phyloP scores from a whole-genome alignment of 1,284 basidiomycete species.

The Naganishia albida region DNA sequence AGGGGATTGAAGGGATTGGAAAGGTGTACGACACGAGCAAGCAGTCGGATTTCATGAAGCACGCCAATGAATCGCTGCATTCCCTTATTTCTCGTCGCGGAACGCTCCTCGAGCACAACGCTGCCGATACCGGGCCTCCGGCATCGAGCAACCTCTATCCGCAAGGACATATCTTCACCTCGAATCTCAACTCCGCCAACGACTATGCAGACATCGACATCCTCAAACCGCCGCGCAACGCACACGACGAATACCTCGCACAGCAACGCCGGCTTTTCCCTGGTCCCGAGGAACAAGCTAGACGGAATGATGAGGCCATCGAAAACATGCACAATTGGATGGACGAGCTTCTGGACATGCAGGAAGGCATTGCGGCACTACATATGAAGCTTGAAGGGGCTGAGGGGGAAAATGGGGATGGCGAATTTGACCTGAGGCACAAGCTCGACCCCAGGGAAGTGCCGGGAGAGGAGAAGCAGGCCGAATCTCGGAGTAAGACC shows the following conservation, averaged over 20 bases:
- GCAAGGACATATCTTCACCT: slow-evolving; percentile 10
- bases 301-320: neutral
- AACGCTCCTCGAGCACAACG: slow-evolving; percentile 11
- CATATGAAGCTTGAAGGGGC: slow-evolving; percentile 21
- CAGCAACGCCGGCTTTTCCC: neutral
- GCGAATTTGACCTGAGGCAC: slow-evolving; percentile 1
- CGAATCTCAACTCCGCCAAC: neutral
- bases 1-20: slow-evolving; percentile 1
- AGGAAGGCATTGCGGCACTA: slow-evolving; percentile 17
- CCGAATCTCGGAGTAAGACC: neutral
- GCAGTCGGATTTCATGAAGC: slow-evolving; percentile 11
- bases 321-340: slow-evolving; percentile 19
- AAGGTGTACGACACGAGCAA: neutral
- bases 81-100: slow-evolving; percentile 11
- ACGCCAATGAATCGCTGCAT: slow-evolving; percentile 19
- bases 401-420: neutral
- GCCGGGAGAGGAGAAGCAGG: neutral
- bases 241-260: slow-evolving; percentile 14
- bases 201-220: slow-evolving; percentile 11
- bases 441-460: slow-evolving; percentile 8
- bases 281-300: slow-evolving; percentile 8
- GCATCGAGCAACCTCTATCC: neutral
- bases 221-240: slow-evolving; percentile 16
- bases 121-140: slow-evolving; percentile 13
- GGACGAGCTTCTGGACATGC: slow-evolving; percentile 14